Evolutionary conservation across 2,329 filamentous ascomycete genomes (phyloP), one percentile per base, ranked within the genome.

Genomic region (Immersiporthe knoxdaviesiana): DNA sequence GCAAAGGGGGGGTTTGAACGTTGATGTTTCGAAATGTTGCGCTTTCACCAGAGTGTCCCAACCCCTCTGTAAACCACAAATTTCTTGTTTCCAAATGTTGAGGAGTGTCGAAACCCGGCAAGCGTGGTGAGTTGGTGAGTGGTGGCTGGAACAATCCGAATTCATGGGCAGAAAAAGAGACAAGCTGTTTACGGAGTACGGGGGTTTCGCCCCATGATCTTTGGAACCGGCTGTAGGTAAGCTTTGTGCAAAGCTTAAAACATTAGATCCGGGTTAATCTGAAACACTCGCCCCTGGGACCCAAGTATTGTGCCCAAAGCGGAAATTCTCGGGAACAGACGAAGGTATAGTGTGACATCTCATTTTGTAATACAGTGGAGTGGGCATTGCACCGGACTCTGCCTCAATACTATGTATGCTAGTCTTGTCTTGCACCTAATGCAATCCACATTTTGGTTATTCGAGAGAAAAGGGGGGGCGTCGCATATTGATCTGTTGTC

Each of bases 381-480:
- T n/a, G n/a, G n/a, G 61, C 52, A 66, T 18, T 63, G 37, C 68
- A 16, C 63, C 44, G 50, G 50, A 60, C 32, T 24, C 37, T 21
- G 68, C 59, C 64, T 62, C 24, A 8, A 56, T 32, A 18, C 56
- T 67, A 32, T n/a, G 61, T 66, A 39, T 18, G 61, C 58, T 63
- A 50, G 50, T 60, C 68, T 58, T 14, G 50, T 60, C 68, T 58
- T 14, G 24, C 44, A 18, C 37, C 18, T 24, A 4, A 35, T 35
- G 30, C 44, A 59, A 66, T 66, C 58, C 27, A 47, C 68, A 52
- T 14, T 44, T 16, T 37, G 41, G n/a, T n/a, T 50, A 66, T 66
- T 58, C 62, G 60, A 66, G 35, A n/a, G n/a, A n/a, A n/a, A n/a
- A n/a, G 14, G 10, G 35, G 35, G 8, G 35, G 52, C 24, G 11